phyloP scores from a whole-genome alignment of 805 yeast species.

The Kazachstania psychrophila region DNA sequence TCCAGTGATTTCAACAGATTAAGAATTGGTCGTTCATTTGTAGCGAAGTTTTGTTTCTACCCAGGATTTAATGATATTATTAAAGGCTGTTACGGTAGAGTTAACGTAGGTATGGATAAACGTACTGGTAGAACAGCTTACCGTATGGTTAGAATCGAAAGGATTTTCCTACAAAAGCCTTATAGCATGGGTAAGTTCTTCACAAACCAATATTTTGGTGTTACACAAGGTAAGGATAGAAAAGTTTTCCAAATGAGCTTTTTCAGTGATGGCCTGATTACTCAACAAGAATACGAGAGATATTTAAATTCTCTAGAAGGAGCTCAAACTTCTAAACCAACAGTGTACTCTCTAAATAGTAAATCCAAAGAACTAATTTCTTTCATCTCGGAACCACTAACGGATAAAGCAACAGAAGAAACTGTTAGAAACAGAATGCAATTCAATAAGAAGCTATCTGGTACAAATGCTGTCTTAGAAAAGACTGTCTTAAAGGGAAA shows the following conservation, averaged over 20 bases:
- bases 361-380: slow-evolving; percentile 54
- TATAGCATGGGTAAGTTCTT: slow-evolving; percentile 42
- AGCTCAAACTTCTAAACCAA: slow-evolving; percentile 43
- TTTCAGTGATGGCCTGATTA: slow-evolving; percentile 69
- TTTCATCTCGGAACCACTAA: slow-evolving; percentile 57
- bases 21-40: slow-evolving; percentile 67
- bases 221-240: slow-evolving; percentile 73
- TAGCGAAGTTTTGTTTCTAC: slow-evolving; percentile 68
- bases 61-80: slow-evolving; percentile 68
- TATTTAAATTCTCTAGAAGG: slow-evolving; percentile 55
- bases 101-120: slow-evolving; percentile 67
- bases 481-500: slow-evolving; percentile 65
- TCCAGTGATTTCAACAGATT: slow-evolving; percentile 61
- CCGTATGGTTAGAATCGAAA: slow-evolving; percentile 75
- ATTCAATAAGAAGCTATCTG: slow-evolving; percentile 47
- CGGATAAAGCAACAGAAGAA: slow-evolving; percentile 64
- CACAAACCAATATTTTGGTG: slow-evolving; percentile 53
- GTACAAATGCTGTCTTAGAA: slow-evolving; percentile 68
- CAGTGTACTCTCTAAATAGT: slow-evolving; percentile 51
- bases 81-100: slow-evolving; percentile 69
- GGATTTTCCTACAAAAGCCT: slow-evolving; percentile 44
- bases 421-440: slow-evolving; percentile 67
- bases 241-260: slow-evolving; percentile 69
- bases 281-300: slow-evolving; percentile 61
- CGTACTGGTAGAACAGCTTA: slow-evolving; percentile 57